phyloP scores from a whole-genome alignment of 1,284 basidiomycete genomes.

The Tetrapyrgos nigripes region DNA sequence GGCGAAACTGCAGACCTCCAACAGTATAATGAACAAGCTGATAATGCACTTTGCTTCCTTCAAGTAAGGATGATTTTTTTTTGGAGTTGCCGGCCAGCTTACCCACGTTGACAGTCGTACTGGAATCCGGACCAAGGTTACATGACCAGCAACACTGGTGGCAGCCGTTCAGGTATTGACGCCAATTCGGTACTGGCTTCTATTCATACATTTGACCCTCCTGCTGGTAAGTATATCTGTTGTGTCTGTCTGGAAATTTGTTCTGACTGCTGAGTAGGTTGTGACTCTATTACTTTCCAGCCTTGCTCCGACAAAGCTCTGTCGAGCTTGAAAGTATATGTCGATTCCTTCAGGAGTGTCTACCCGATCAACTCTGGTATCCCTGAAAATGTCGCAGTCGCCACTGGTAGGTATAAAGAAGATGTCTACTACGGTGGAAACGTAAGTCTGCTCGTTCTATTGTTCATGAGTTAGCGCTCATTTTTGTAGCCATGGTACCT shows the following conservation, averaged over 20 bases:
- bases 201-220: conserved; percentile 61
- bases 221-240: conserved; percentile 25
- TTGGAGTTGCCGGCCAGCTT: not conserved
- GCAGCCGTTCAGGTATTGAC: conserved; percentile 65
- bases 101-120: conserved; percentile 55
- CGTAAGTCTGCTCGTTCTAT: conserved; percentile 35
- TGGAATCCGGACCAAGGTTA: conserved; percentile 55
- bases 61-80: conserved; percentile 1
- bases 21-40: conserved; percentile 53
- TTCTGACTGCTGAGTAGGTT: conserved; percentile 35
- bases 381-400: conserved; percentile 47
- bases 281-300: conserved; percentile 62
- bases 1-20: conserved; percentile 43
- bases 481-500: conserved; percentile 69
- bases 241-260: not conserved
- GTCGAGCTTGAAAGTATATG: conserved; percentile 55
- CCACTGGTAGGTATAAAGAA: conserved; percentile 62
- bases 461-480: not conserved
- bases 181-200: conserved; percentile 68
- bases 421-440: conserved; percentile 61
- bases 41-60: conserved; percentile 61
- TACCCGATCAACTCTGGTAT: conserved; percentile 55
- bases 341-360: conserved; percentile 57
- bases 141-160: conserved; percentile 65
- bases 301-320: conserved; percentile 66